A percentile compares a stretch with the other conserved stretches of the same genome.
Evolutionary conservation across 1,139 yeast species (phyloP).

Genomic region (Geotrichum phurueaensis): DNA sequence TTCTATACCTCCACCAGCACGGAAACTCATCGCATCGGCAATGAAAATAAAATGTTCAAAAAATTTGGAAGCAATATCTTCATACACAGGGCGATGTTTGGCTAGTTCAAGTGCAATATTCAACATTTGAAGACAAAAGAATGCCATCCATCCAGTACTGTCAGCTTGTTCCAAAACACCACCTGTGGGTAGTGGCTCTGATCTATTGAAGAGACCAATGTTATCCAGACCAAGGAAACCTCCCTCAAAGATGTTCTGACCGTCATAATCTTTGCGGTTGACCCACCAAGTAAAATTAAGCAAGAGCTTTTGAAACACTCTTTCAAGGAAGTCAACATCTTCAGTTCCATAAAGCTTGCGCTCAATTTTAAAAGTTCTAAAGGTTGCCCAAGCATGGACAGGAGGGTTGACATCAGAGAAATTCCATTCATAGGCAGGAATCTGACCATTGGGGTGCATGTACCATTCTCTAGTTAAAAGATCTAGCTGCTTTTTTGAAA

Average conservation of each 20-base stretch:
- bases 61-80: conserved; percentile 91
- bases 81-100: conserved; percentile 80
- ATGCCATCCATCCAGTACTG: conserved; percentile 98
- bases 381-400: conserved; percentile 96
- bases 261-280: conserved; percentile 81
- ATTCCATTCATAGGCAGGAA: conserved; percentile 98
- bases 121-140: conserved; percentile 84
- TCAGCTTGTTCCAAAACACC: conserved; percentile 92
- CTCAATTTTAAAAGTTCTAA: conserved; percentile 83
- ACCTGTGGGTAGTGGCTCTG: conserved; percentile 93
- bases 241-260: conserved; percentile 90
- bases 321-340: conserved; percentile 79
- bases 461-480: conserved; percentile 92
- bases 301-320: conserved; percentile 84
- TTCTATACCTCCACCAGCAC: conserved; percentile 46
- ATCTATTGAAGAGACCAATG: conserved; percentile 88
- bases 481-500: conserved; percentile 86
- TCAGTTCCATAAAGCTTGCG: conserved; percentile 78
- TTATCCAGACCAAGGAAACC: conserved; percentile 93
- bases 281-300: conserved; percentile 98
- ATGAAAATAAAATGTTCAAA: conserved; percentile 89
- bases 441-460: conserved; percentile 98
- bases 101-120: conserved; percentile 90
- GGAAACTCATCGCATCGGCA: conserved; percentile 90
- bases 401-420: conserved; percentile 95